phyloP scores from a whole-genome alignment of 2,329 filamentous ascomycete species.

The Penicillium decumbens region DNA sequence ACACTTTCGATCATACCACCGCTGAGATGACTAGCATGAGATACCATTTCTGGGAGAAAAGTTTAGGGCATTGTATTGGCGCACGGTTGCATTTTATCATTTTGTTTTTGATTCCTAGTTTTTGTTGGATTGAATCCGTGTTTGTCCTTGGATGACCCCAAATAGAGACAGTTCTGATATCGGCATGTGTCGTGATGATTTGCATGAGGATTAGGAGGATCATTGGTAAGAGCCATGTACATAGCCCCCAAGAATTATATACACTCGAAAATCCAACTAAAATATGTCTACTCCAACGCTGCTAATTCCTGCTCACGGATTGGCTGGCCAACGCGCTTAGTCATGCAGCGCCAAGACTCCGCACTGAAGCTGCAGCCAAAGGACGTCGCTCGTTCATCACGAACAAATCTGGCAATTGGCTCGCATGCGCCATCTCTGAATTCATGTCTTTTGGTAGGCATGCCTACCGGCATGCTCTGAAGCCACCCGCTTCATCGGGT shows the following conservation, averaged over 20 bases:
- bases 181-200: neutral
- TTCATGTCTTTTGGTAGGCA: constrained; percentile 43
- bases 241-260: neutral
- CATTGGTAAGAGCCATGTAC: neutral
- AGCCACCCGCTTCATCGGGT: constrained; percentile 23
- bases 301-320: constrained; percentile 1
- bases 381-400: constrained; percentile 6
- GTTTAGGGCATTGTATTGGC: constrained; percentile 25
- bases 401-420: constrained; percentile 20
- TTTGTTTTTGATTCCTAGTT: neutral
- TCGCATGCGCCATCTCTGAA: constrained; percentile 18
- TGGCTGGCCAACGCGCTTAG: constrained; percentile 16
- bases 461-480: constrained; percentile 39
- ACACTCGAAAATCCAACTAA: neutral
- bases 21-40: constrained; percentile 26
- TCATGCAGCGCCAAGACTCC: constrained; percentile 22
- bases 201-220: neutral
- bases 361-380: constrained; percentile 14
- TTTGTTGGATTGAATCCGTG: neutral
- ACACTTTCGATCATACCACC: constrained; percentile 14
- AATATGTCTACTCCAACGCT: neutral
- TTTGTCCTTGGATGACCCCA: neutral
- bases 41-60: constrained; percentile 24
- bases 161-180: neutral
- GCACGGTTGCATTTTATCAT: constrained; percentile 8